Percentiles rank a stretch among this genome's conserved stretches.
These are phyloP conservation scores for Pythium rhizo-oryzae DNA, from an alignment of 352 stramenopile genomes.

Conservation along the genomic window DNA sequence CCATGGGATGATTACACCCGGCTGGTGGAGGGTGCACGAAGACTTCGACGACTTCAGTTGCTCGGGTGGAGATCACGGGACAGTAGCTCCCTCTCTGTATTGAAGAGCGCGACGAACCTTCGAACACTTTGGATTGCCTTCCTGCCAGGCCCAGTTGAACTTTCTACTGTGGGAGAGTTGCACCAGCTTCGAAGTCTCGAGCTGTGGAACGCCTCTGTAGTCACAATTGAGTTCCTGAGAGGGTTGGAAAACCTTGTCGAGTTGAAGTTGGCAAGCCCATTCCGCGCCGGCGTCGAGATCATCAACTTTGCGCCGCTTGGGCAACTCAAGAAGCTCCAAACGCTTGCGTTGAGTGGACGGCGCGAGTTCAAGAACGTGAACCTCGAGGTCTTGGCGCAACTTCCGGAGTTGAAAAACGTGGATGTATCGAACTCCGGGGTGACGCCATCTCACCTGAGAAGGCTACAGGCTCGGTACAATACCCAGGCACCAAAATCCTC, in stretches of 20 bases:
- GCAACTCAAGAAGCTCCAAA: constrained; percentile 4
- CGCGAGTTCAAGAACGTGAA: constrained; percentile 20
- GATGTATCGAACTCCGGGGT: constrained; percentile 1
- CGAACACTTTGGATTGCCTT: constrained; percentile 21
- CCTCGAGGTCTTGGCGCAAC: constrained; percentile 6
- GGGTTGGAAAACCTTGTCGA: constrained; percentile 16
- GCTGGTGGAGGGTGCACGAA: constrained; percentile 1
- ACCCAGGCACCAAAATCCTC: not conserved
- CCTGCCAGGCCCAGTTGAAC: constrained; percentile 19
- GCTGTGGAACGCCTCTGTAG: constrained; percentile 21
- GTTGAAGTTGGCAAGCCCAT: constrained; percentile 16
- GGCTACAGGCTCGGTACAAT: constrained; percentile 2
- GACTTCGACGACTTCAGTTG: constrained; percentile 5
- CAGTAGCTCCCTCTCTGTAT: constrained; percentile 15
- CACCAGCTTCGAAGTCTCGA: constrained; percentile 16
- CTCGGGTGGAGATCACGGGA: constrained; percentile 25
- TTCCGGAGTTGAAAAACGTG: constrained; percentile 15
- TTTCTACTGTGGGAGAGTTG: constrained; percentile 22
- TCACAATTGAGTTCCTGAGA: constrained; percentile 24
- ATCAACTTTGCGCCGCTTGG: constrained; percentile 20
- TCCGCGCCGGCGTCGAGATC: constrained; percentile 10
- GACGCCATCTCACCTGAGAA: not conserved
- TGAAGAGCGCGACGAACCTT: constrained; percentile 8
- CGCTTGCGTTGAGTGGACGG: constrained; percentile 18
- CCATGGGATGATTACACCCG: constrained; percentile 25